phyloP scores from a whole-genome alignment of 23 red algal species.

The Cyanidium caldarium region DNA sequence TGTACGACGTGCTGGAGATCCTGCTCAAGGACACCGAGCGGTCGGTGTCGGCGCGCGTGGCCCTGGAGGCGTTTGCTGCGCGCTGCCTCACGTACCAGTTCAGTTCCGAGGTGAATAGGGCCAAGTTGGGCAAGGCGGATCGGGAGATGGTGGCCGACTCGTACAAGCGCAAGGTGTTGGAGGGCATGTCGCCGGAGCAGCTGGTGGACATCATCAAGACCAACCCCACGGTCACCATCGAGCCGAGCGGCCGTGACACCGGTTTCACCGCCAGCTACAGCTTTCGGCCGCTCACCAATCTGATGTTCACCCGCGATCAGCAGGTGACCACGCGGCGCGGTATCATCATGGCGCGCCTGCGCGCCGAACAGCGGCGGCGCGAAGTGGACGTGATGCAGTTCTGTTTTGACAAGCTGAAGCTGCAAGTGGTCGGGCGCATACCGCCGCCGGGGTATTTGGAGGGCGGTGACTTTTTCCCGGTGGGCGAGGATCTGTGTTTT shows the following conservation, averaged over 20 bases:
- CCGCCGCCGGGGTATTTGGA: constrained; percentile 54
- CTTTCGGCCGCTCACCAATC: constrained; percentile 77
- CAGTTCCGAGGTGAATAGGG: background rate
- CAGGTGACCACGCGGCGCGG: constrained; percentile 91
- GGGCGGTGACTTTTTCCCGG: constrained; percentile 95
- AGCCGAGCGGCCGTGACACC: constrained; percentile 51
- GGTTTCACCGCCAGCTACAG: constrained; percentile 79
- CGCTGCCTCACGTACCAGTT: constrained; percentile 51
- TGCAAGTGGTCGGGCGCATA: constrained; percentile 70
- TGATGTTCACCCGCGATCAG: constrained; percentile 85
- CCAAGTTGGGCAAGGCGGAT: background rate
- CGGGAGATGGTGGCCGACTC: constrained; percentile 54
- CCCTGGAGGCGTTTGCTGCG: constrained; percentile 65
- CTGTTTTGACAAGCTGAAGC: constrained; percentile 69
- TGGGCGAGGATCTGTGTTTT: constrained; percentile 60
- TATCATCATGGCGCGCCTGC: constrained; percentile 66
- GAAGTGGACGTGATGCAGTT: constrained; percentile 98
- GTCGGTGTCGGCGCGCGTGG: constrained; percentile 51
- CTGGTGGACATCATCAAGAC: constrained; percentile 91
- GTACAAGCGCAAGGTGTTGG: constrained; percentile 75
- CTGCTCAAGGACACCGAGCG: constrained; percentile 40
- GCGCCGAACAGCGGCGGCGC: constrained; percentile 36
- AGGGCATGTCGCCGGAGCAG: constrained; percentile 69
- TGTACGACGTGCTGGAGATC: constrained; percentile 75
- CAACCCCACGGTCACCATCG: constrained; percentile 65